phyloP scores from a whole-genome alignment of 2,329 filamentous ascomycete genomes.

The Metarhizium sp. region DNA sequence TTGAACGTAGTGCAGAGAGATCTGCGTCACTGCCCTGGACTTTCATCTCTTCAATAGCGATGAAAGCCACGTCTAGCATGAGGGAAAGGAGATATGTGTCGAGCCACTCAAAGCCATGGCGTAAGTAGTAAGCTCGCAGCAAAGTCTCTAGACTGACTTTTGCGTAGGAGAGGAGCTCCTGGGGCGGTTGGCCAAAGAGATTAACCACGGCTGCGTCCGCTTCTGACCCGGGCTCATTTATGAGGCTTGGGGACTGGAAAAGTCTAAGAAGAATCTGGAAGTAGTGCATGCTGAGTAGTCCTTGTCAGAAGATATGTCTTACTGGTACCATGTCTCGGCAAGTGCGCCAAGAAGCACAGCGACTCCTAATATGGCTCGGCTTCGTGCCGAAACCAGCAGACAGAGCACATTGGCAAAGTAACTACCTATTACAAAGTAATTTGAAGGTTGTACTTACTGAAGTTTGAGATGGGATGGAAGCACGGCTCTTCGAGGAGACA shows the following conservation, averaged over 20 bases:
- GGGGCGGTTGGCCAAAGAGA: neutral
- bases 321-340: too few relatives aligned
- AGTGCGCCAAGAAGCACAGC: too few relatives aligned
- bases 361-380: too few relatives aligned
- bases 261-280: neutral
- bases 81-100: neutral
- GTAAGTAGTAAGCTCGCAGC: neutral
- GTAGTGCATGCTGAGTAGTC: slow-evolving; percentile 1
- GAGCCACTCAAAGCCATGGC: slow-evolving; percentile 1
- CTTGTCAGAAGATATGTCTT: neutral
- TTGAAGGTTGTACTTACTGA: slow-evolving; percentile 16
- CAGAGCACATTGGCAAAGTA: too few relatives aligned
- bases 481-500: slow-evolving; percentile 15
- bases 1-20: neutral
- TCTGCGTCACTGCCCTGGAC: neutral
- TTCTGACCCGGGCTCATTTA: neutral
- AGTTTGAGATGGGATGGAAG: slow-evolving; percentile 20
- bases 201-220: neutral
- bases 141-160: neutral
- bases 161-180: neutral
- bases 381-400: too few relatives aligned
- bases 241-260: neutral
- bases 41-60: neutral
- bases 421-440: neutral
- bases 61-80: neutral